phyloP scores from a whole-genome alignment of 2,329 filamentous ascomycete species.

The Oidium heveae region DNA sequence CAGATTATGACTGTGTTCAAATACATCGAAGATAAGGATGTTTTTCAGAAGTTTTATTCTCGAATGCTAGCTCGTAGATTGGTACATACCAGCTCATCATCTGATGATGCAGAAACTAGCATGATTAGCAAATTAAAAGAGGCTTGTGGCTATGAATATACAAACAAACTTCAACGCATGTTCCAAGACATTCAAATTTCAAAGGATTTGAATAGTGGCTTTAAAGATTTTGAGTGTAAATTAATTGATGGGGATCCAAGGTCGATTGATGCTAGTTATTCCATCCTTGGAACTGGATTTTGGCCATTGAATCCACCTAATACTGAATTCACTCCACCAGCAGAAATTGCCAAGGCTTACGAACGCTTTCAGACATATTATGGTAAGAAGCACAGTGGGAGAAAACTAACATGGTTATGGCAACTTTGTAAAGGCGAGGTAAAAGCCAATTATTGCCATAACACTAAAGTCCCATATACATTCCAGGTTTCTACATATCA shows the following conservation, averaged over 20 bases:
- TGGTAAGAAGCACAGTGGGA: slow-evolving; percentile 84
- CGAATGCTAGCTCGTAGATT: slow-evolving; percentile 86
- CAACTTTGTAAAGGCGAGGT: slow-evolving; percentile 95
- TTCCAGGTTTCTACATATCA: slow-evolving; percentile 97
- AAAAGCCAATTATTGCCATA: slow-evolving; percentile 78
- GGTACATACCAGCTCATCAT: slow-evolving; percentile 85
- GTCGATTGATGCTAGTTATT: slow-evolving; percentile 63
- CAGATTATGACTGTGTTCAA: slow-evolving; percentile 99
- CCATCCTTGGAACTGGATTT: slow-evolving; percentile 86
- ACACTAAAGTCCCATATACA: slow-evolving; percentile 72
- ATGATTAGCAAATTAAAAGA: slow-evolving; percentile 99
- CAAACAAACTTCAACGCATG: slow-evolving; percentile 98
- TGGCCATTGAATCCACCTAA: slow-evolving; percentile 78
- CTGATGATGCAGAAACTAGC: slow-evolving; percentile 89
- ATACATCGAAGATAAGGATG: slow-evolving; percentile 98
- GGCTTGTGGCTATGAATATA: slow-evolving; percentile 95
- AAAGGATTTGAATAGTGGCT: slow-evolving; percentile 80
- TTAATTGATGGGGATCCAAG: slow-evolving; percentile 38
- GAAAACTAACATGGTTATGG: slow-evolving; percentile 96
- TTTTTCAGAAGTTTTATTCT: slow-evolving; percentile 98
- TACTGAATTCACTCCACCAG: slow-evolving; percentile 70
- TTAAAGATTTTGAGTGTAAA: slow-evolving; percentile 50
- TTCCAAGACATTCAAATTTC: slow-evolving; percentile 99
- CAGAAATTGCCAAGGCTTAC: slow-evolving; percentile 63
- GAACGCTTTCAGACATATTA: slow-evolving; percentile 83